These are phyloP conservation scores for Oryza nivara DNA, from an alignment of 176 grass and related monocot species.

Conservation along the genomic window DNA sequence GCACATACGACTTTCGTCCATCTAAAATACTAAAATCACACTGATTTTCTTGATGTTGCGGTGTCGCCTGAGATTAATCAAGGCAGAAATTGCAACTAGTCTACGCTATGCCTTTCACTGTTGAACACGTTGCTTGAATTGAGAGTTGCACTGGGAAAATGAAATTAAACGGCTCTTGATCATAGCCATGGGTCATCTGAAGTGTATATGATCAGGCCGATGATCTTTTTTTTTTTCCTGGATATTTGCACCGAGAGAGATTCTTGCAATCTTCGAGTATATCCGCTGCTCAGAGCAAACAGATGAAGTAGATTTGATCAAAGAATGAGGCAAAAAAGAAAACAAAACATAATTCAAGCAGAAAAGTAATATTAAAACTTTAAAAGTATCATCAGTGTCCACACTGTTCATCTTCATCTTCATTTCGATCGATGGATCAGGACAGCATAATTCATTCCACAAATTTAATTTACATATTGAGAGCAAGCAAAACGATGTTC, in stretches of 20 bases:
- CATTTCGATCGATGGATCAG: background rate
- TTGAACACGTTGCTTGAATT: background rate
- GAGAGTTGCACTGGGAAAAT: background rate
- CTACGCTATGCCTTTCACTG: background rate
- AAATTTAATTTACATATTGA: background rate
- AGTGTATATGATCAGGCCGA: background rate
- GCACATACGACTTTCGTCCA: background rate
- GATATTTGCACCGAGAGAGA: too few relatives aligned
- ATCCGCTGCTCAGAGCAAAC: background rate
- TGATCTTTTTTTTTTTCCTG: background rate
- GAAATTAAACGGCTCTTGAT: background rate
- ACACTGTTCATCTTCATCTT: background rate
- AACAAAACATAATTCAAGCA: background rate
- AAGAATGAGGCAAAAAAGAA: background rate
- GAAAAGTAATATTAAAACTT: too few relatives aligned
- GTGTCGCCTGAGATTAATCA: background rate
- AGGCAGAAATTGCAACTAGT: background rate
- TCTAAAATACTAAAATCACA: background rate
- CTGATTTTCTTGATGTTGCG: background rate
- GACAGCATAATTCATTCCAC: background rate
- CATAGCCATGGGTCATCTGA: background rate
- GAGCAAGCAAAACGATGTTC: too few relatives aligned
- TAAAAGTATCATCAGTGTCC: too few relatives aligned
- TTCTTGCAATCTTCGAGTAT: too few relatives aligned
- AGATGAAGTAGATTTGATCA: background rate